phyloP scores from a whole-genome alignment of 2,329 filamentous ascomycete species.

The Paecilomyces fulvus region DNA sequence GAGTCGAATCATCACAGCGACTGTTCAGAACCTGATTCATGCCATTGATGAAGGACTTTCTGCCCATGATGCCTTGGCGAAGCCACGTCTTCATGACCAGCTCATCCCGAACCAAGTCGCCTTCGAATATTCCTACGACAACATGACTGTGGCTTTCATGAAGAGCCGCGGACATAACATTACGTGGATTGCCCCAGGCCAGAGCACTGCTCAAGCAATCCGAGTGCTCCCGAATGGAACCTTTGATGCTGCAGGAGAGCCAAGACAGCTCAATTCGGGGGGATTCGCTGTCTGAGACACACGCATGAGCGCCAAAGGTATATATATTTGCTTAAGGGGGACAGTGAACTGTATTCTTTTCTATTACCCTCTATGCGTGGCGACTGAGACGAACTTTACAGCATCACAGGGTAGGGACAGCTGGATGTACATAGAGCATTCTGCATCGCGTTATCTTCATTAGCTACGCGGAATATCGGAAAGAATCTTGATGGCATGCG shows the following conservation, averaged over 20 bases:
- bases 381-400: neutral
- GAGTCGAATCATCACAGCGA: conserved; percentile 72
- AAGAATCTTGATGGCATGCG: neutral
- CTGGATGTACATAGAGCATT: neutral
- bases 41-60: conserved; percentile 59
- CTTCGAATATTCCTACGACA: conserved; percentile 64
- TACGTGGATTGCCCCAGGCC: conserved; percentile 54
- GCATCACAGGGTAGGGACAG: neutral
- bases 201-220: conserved; percentile 65
- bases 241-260: conserved; percentile 72
- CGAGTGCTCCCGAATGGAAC: conserved; percentile 52
- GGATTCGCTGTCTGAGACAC: conserved; percentile 46
- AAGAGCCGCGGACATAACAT: conserved; percentile 60
- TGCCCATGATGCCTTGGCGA: conserved; percentile 52
- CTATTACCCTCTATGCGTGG: neutral
- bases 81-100: conserved; percentile 73
- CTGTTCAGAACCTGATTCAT: conserved; percentile 64
- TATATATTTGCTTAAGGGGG: neutral
- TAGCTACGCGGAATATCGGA: neutral
- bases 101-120: conserved; percentile 60
- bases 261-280: conserved; percentile 62
- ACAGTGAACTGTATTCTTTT: neutral
- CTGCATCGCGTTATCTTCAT: neutral
- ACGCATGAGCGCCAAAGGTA: neutral
- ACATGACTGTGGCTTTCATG: conserved; percentile 56